Evolutionary conservation across 1,284 basidiomycete genomes (phyloP), one percentile per base, ranked within the genome.

Genomic region (Ustilago shanxiensis): DNA sequence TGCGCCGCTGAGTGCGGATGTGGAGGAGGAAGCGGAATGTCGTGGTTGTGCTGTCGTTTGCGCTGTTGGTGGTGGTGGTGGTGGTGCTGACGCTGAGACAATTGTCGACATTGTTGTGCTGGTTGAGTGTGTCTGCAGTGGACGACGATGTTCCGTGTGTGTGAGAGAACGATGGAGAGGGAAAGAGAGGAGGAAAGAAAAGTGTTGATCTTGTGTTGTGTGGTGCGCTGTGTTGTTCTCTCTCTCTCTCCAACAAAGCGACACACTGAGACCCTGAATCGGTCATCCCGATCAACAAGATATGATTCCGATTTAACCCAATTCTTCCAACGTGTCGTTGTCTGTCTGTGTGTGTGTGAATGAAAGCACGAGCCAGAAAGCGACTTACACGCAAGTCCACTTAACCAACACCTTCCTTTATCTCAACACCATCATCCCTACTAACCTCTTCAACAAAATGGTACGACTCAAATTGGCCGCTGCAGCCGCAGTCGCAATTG

Each of bases 401-500:
- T n/a, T n/a, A 37, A 37, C 35, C 29, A 7, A n/a, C 33, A 39
- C 16, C 41, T 39, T 16, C 8, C 33, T 24, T 45, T 31, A 41
- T 53, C 49, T 50, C 60, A 20, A 11, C 45, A 28, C 18, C 41
- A 31, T 45, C 39, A 52, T 60, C 35, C 31, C 16, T 31, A n/a
- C n/a, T n/a, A 37, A 28, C 26, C 35, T 10, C 31, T 14, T 47
- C 39, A 16, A 20, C 22, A 29, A 37, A 29, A 77, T 77, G 74
- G 69, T 77, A 4, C 68, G 68, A n/a, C 37, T 77, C 66, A 62
- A 56, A 35, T 29, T 77, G 16, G 66, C 69, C 9, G 59, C 68
- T 10, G 65, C 68, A 7, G 65, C 68, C 14, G 55, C 68, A 8
- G 65, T 66, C 8, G 65, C 68, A 8, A 58, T 70, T n/a, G 72